Evolutionary conservation across 2,329 filamentous ascomycete genomes (phyloP), one percentile per base, ranked within the genome.

Genomic region (Arachnomyces sp.): DNA sequence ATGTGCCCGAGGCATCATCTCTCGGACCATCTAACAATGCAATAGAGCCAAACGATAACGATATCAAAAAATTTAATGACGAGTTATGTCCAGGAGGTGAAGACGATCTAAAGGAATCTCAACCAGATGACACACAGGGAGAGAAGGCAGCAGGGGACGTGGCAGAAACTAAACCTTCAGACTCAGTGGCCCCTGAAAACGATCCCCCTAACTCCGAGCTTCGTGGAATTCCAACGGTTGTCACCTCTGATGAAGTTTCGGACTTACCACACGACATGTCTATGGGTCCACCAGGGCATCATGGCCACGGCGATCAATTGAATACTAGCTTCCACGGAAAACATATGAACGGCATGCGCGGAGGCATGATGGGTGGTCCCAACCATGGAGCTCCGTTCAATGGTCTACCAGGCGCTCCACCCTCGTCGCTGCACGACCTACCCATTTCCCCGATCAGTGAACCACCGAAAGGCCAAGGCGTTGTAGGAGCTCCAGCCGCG

Each of bases 401-500:
- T 43, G 51, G 48, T 33, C 49, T 49, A 45, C 36, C 20, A 9
- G 20, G 20, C 5, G 20, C 20, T 25, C 20, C 20, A 9, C 9
- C 20, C 5, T 9, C 5, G 9, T 25, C 20, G 20, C 5, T 25
- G 20, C 20, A 25, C 20, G 20, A 25, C 9, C 9, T 25, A 25
- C 20, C 20, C 20, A 25, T 25, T 25, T 25, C 20, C 20, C 20
- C 20, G 5, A 9, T 25, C 20, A 25, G 5, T 25, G 20, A 25
- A 25, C 48, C 35, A 31, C 61, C 68, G 5, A 62, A 63, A 38
- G 71, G 71, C 3, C 65, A 86, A 73, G 75, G 74, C 29, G 74
- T 79, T 38, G 69, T 68, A 55, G 76, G 76, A 65, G 92, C 92
- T 18, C 92, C 92, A 18, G 94, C 84, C 40, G 92, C 89, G 7